Evolutionary conservation across 2,329 filamentous ascomycete species (phyloP).

Genomic region (Trichoderma koningiopsis): DNA sequence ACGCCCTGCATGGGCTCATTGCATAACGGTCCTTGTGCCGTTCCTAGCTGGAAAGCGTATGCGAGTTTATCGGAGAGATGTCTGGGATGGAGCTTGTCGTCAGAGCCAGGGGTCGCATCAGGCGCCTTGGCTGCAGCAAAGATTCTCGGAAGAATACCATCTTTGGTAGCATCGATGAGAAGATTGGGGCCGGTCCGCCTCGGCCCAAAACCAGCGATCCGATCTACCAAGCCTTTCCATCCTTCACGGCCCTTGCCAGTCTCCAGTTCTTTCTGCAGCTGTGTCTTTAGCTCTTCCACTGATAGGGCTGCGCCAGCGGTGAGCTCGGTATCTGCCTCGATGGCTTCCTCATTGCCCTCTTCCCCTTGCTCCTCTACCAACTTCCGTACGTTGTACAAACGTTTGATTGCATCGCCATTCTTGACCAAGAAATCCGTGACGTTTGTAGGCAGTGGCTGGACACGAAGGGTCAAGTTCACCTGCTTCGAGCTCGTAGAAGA

Average conservation of each 20-base stretch:
- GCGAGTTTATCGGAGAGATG: conserved; percentile 88
- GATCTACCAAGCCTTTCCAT: conserved; percentile 76
- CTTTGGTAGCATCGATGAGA: conserved; percentile 78
- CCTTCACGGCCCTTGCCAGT: conserved; percentile 70
- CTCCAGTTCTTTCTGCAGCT: conserved; percentile 70
- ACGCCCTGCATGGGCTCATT: conserved; percentile 91
- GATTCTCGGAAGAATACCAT: conserved; percentile 71
- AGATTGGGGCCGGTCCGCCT: conserved; percentile 84
- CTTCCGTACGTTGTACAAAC: conserved; percentile 72
- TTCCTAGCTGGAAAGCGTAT: conserved; percentile 93
- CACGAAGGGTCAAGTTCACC: conserved; percentile 72
- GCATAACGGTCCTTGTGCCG: conserved; percentile 85
- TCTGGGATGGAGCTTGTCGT: conserved; percentile 57
- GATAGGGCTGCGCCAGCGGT: conserved; percentile 65
- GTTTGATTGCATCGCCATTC: conserved; percentile 76
- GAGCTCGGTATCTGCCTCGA: conserved; percentile 60
- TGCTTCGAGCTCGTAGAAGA: conserved; percentile 83
- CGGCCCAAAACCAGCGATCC: conserved; percentile 89
- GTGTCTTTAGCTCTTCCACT: conserved; percentile 72
- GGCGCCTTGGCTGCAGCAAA: conserved; percentile 49
- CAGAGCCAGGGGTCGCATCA: conserved; percentile 43
- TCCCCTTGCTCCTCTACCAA: conserved; percentile 38
- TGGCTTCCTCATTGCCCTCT: conserved; percentile 36
- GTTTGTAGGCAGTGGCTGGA: conserved; percentile 73
- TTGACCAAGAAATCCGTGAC: conserved; percentile 86